Evolutionary conservation across 1,139 yeast genomes (phyloP).

Genomic region (Yamadazyma sp.): DNA sequence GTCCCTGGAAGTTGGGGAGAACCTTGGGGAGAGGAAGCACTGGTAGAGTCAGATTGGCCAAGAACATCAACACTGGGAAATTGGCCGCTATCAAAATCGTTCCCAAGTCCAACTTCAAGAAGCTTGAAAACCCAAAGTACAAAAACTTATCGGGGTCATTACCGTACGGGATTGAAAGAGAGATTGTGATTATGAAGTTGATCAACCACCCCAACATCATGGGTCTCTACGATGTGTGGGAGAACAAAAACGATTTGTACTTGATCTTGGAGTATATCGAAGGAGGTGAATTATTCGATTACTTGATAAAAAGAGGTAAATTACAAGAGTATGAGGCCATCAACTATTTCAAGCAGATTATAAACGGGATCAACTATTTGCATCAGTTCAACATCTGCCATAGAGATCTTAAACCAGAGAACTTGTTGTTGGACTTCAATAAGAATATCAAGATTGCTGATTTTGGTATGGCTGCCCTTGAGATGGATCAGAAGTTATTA

Average conservation of each 20-base stretch:
- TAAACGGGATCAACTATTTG: slow-evolving; percentile 88
- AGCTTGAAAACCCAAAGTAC: slow-evolving; percentile 56
- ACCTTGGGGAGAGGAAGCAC: slow-evolving; percentile 95
- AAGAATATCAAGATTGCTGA: slow-evolving; percentile 95
- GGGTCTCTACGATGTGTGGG: slow-evolving; percentile 99
- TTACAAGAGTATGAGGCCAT: slow-evolving; percentile 89
- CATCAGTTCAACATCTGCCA: slow-evolving; percentile 94
- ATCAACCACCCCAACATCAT: slow-evolving; percentile 91
- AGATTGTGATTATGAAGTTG: slow-evolving; percentile 88
- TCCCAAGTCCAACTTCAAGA: slow-evolving; percentile 68
- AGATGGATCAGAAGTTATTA: slow-evolving; percentile 75
- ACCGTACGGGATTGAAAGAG: slow-evolving; percentile 95
- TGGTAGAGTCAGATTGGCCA: slow-evolving; percentile 90
- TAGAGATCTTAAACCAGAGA: slow-evolving; percentile 95
- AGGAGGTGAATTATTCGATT: slow-evolving; percentile 95
- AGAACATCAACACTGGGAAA: slow-evolving; percentile 79
- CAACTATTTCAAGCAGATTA: slow-evolving; percentile 86
- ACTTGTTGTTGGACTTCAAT: slow-evolving; percentile 79
- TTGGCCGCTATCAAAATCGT: slow-evolving; percentile 97
- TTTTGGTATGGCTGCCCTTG: slow-evolving; percentile 99
- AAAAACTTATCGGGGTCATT: slow-evolving; percentile 46
- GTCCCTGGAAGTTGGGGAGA: slow-evolving; percentile 96
- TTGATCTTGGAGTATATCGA: slow-evolving; percentile 93
- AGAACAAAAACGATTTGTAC: slow-evolving; percentile 88
- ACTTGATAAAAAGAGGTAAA: slow-evolving; percentile 83